Conservation (phyloP, 2,329 filamentous ascomycete genomes). For the Ophiostoma angusticollis region DNA sequence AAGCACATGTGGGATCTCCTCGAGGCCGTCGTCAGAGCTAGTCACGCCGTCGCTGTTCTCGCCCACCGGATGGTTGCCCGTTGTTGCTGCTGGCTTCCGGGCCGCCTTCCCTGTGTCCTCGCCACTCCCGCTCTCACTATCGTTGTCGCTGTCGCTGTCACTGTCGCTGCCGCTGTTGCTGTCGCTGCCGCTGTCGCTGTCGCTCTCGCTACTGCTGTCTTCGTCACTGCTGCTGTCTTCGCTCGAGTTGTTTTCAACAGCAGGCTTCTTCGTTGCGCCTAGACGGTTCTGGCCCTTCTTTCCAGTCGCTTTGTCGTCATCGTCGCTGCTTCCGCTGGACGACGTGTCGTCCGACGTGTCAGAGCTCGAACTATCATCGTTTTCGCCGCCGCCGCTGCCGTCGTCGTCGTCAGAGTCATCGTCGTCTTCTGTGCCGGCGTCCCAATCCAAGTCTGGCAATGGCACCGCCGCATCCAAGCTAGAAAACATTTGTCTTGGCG, state of each 20-base stretch:
- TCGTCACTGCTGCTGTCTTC: background rate
- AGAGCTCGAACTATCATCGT: no score
- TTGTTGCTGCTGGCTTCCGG: background rate
- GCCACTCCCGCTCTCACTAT: no score
- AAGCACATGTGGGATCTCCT: constrained; percentile 6
- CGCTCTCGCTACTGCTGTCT: background rate
- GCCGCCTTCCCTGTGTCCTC: background rate
- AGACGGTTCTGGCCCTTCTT: no score
- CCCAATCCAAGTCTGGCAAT: no score
- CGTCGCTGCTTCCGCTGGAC: background rate
- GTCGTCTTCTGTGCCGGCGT: no score
- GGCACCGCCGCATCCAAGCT: no score
- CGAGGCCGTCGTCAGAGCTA: constrained; percentile 9
- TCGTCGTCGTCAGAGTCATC: no score
- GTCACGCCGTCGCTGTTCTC: background rate
- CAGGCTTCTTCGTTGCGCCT: no score
- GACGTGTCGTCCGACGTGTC: no score
- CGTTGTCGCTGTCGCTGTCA: background rate
- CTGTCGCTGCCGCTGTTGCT: background rate
- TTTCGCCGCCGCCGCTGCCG: no score
- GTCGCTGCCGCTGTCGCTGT: background rate
- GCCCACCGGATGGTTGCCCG: background rate
- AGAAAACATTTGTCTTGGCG: no score
- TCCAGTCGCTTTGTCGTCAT: background rate
- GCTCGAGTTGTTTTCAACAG: no score